Base-by-base conservation (phyloP, 2,329 filamentous ascomycete species). In the Magnaporthiopsis rhizophila region DNA sequence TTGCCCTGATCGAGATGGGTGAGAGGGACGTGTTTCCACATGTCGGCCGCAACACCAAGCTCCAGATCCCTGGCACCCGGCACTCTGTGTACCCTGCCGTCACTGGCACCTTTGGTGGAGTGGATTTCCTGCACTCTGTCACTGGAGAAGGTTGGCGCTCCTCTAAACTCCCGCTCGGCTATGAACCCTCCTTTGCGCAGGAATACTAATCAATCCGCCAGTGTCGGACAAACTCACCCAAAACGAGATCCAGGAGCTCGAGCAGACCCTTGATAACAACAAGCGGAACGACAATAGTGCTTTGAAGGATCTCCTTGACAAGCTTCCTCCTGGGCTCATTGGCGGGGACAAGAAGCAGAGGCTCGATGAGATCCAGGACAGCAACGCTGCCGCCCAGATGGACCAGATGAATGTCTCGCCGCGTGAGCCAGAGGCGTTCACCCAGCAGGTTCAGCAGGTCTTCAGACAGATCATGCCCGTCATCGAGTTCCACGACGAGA, bases 81-180 rank as follows among this genome's bases (percentile, higher is more conserved):
- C 73, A 81, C 45, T 72, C 82, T 5, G 90, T 97, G 66, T 97
- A 90, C 70, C 93, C 93, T 8, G 79, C 94, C 66, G 84, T 96
- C 59, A 97, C 93, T 1, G 93, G 94, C 66, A 97, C 93, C 8
- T 97, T 97, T 75, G 93, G 93, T 67, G 93, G 93, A 67, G 93
- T 97, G 18, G 94, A 97, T 72, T 97, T 97, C 78, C 80, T 97
- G 66, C 92, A 96, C 78, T 95, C 90, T 0, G 92, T 96, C 36
- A 90, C 85, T 59, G 85, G 86, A 65, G 86, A 88, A 78, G 79
- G 82, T 83, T 68, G n/a, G 75, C 57, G 34, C 21, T 18, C 18
- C n/a, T 30, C 18, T 59, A 18, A 15, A 18, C 15, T 13, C 30
- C 13, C 26, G 13, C 59, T 3, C 45, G n/a, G 2, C 18, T 7